Evolutionary conservation across 495 filamentous ascomycete species (phyloP).

Genomic region (Aspergillus sclerotiicarbonarius): DNA sequence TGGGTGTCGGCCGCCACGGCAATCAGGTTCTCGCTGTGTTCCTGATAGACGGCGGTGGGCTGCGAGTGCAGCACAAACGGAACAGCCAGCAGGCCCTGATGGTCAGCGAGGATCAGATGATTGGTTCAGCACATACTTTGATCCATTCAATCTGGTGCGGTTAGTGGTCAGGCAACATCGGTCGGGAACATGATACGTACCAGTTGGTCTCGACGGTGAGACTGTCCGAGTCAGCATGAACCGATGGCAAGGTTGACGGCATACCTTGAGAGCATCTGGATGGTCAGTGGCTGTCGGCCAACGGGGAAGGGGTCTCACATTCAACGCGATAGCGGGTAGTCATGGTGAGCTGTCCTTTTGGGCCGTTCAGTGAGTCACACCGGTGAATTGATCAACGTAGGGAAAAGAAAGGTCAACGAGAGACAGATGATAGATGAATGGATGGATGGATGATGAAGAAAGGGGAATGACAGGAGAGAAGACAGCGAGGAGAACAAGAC

Average conservation of each 20-base stretch:
- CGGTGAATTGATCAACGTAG: background rate
- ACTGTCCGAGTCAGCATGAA: constrained; percentile 37
- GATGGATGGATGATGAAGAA: background rate
- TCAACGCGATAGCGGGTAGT: constrained; percentile 90
- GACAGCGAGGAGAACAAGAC: too few species aligned
- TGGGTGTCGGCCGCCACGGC: constrained; percentile 62
- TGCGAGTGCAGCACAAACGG: constrained; percentile 97
- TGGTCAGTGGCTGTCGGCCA: constrained; percentile 19
- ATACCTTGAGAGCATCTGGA: constrained; percentile 76
- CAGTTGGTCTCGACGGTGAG: constrained; percentile 84
- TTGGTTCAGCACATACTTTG: constrained; percentile 44
- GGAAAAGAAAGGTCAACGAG: background rate
- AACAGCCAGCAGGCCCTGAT: constrained; percentile 84
- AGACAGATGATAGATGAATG: background rate
- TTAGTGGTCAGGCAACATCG: constrained; percentile 6
- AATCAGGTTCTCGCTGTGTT: constrained; percentile 41
- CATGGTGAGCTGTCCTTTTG: constrained; percentile 50
- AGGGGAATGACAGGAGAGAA: background rate
- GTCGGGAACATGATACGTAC: constrained; percentile 37
- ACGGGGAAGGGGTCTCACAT: constrained; percentile 49
- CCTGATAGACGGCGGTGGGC: constrained; percentile 76
- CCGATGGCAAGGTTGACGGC: background rate
- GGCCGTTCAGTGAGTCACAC: background rate
- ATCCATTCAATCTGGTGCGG: constrained; percentile 63
- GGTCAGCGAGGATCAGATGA: constrained; percentile 27